Percentiles rank a stretch among this genome's conserved stretches.
These are phyloP conservation scores for Tilletia horrida DNA, from an alignment of 1,284 basidiomycete genomes.

Conservation along the genomic window DNA sequence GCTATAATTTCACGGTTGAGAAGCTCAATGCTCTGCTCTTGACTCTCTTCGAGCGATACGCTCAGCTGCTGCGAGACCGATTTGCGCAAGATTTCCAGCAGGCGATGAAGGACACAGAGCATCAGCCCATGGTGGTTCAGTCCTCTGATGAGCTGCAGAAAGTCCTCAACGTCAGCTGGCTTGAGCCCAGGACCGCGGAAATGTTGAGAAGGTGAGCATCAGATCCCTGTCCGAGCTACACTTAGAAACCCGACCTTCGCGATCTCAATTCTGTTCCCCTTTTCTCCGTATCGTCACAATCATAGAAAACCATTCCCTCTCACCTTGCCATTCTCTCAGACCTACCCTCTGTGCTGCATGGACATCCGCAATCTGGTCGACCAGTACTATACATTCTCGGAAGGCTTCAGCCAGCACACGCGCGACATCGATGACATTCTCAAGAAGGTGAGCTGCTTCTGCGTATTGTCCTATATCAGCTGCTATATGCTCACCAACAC, in stretches of 20 bases:
- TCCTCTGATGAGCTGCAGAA: conserved; percentile 69
- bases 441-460: conserved; percentile 65
- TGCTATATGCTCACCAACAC: neutral
- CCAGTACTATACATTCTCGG: conserved; percentile 93
- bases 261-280: conserved; percentile 56
- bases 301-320: conserved; percentile 70
- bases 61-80: conserved; percentile 74
- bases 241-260: no score
- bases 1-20: conserved; percentile 75
- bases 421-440: conserved; percentile 87
- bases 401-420: conserved; percentile 86
- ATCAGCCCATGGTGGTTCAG: conserved; percentile 82
- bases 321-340: conserved; percentile 86
- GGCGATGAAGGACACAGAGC: conserved; percentile 76
- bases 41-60: conserved; percentile 85
- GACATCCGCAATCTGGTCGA: conserved; percentile 92
- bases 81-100: conserved; percentile 66
- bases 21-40: conserved; percentile 81
- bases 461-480: neutral
- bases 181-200: conserved; percentile 60
- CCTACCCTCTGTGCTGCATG: conserved; percentile 90
- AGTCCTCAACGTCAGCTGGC: conserved; percentile 80
- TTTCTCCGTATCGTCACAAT: no score
- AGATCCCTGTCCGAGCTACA: conserved; percentile 27
- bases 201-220: conserved; percentile 26